phyloP scores from a whole-genome alignment of 129 eudicot species.

The Helianthus tuberosus region DNA sequence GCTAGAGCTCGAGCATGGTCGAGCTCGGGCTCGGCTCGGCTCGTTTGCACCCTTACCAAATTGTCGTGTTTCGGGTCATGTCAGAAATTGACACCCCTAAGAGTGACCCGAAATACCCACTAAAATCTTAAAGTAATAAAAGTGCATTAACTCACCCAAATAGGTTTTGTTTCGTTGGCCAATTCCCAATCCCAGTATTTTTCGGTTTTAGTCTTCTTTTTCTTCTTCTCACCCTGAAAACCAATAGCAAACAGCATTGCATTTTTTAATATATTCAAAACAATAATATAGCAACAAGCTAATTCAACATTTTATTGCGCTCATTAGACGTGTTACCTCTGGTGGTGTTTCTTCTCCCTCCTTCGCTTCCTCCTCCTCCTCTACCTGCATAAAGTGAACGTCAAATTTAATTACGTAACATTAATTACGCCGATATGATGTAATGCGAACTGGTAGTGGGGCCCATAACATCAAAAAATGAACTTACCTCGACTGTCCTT shows the following conservation, averaged over 20 bases:
- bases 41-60: no score
- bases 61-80: no score
- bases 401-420: background rate
- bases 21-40: no score
- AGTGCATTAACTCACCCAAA: conserved; percentile 65
- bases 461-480: no score
- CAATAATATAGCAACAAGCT: background rate
- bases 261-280: background rate
- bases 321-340: conserved; percentile 50
- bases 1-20: no score
- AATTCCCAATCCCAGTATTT: conserved; percentile 99
- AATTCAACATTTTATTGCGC: background rate
- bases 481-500: conserved; percentile 78
- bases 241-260: conserved; percentile 11
- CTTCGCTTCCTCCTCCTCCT: conserved; percentile 84
- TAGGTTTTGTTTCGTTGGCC: conserved; percentile 94
- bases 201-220: conserved; percentile 81
- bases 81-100: no score
- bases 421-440: background rate
- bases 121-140: background rate
- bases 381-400: conserved; percentile 53
- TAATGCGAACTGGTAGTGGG: background rate
- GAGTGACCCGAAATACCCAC: no score
- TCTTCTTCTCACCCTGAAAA: conserved; percentile 77
- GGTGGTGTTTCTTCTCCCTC: conserved; percentile 83